A percentile compares a stretch with the other conserved stretches of the same genome.
phyloP scores from a whole-genome alignment of 1,284 basidiomycete species.

The Wolfiporia cocos region DNA sequence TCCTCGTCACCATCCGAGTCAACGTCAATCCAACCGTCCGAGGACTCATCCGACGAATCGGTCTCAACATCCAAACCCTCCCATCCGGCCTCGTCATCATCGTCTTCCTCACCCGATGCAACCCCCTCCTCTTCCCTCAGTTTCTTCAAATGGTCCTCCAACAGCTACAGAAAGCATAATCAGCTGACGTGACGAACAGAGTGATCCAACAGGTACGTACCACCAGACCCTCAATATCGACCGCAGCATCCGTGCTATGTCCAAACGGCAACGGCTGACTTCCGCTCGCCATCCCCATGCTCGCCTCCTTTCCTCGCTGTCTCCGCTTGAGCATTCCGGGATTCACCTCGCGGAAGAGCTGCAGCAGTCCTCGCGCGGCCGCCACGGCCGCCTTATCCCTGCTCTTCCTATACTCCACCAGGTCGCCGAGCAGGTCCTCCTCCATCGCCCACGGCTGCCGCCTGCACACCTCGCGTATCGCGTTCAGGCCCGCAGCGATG shows the following conservation, averaged over 20 bases:
- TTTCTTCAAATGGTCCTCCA: conserved; percentile 81
- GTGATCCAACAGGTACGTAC: conserved; percentile 38
- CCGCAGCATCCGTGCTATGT: conserved; percentile 65
- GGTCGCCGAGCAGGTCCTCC: conserved; percentile 86
- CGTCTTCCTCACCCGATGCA: conserved; percentile 44
- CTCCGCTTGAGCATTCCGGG: conserved; percentile 87
- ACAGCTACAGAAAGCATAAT: conserved; percentile 41
- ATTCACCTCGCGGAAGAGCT: conserved; percentile 95
- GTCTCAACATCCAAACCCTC: conserved; percentile 86
- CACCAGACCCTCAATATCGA: conserved; percentile 88
- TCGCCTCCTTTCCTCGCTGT: conserved; percentile 87
- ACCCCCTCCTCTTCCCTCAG: conserved; percentile 63
- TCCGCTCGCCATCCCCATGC: conserved; percentile 61
- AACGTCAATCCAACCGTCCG: conserved; percentile 87
- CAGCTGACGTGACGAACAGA: background rate
- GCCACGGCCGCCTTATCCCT: conserved; percentile 92
- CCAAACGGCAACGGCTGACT: conserved; percentile 77
- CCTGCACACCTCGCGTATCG: conserved; percentile 89
- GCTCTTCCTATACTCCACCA: conserved; percentile 94
- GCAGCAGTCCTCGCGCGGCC: conserved; percentile 83
- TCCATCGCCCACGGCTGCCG: conserved; percentile 97
- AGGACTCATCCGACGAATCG: conserved; percentile 49
- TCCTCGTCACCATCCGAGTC: conserved; percentile 66
- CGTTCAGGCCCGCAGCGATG: conserved; percentile 93
- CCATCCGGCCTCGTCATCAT: conserved; percentile 78